Evolutionary conservation across 352 stramenopile genomes (phyloP).

Genomic region (Aphanomyces cochlioides): DNA sequence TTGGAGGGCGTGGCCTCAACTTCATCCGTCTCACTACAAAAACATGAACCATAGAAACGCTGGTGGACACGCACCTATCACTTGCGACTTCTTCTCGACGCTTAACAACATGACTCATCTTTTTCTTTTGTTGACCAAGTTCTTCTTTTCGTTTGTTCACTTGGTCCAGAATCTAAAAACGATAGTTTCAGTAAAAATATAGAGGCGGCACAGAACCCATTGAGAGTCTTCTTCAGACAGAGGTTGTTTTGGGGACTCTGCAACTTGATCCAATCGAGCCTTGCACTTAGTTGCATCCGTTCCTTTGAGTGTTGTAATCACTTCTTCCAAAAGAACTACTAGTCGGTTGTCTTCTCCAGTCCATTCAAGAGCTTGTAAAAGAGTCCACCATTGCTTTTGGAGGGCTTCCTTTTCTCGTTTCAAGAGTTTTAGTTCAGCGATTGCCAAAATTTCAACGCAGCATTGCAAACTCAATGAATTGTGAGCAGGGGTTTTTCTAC

Average conservation of each 20-base stretch:
- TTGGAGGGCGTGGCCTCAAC: neutral
- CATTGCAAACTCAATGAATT: conserved; percentile 1
- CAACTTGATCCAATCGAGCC: conserved; percentile 16
- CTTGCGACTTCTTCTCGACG: neutral
- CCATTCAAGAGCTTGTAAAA: conserved; percentile 25
- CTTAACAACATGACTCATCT: conserved; percentile 4
- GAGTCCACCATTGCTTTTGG: conserved; percentile 17
- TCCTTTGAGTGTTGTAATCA: conserved; percentile 3
- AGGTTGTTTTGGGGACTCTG: neutral
- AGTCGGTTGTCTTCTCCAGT: conserved; percentile 13
- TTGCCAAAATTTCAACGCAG: conserved; percentile 27
- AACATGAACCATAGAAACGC: neutral
- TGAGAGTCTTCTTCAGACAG: conserved; percentile 6
- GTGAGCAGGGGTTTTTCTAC: conserved; percentile 12
- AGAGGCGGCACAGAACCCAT: conserved; percentile 19
- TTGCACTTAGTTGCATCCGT: conserved; percentile 14
- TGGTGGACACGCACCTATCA: neutral
- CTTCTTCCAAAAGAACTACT: conserved; percentile 22
- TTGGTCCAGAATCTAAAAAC: conserved; percentile 17
- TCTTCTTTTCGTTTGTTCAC: conserved; percentile 19
- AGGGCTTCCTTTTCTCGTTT: conserved; percentile 16
- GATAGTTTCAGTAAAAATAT: neutral
- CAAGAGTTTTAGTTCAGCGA: conserved; percentile 5
- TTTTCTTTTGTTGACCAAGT: conserved; percentile 15
- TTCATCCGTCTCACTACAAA: neutral